Evolutionary conservation across 192 early-diverging fungal genomes (phyloP), one percentile per base, ranked within the genome.

Genomic region (Rhizophagus prolifer): DNA sequence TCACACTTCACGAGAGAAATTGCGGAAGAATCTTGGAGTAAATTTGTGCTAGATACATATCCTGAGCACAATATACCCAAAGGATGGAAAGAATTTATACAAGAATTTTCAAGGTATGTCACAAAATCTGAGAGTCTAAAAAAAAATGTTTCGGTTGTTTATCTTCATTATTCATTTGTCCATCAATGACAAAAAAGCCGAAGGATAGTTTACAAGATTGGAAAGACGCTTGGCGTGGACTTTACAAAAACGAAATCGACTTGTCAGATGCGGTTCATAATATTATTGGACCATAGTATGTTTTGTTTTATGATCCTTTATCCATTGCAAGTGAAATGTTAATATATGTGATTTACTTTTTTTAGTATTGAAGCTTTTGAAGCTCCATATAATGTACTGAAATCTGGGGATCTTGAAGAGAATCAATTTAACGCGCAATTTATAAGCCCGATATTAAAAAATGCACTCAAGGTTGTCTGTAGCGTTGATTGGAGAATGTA

Each of bases 311-410:
- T 58, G 13, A 25, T 58, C 4, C 28, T 46, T 46, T 23, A 31
- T 21, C 69, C 9, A 23, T 70, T 19, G 23, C 23, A 36, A 69
- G 28, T 30, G 14, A 44, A 44, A 69, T 28, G 21, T 70, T 34
- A 73, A 44, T 25, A 61, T 61, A 9, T 54, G 31, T 36, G 58
- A 38, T 34, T 60, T 74, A 14, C 5, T 10, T 67, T 61, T 74
- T 74, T 61, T 74, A 75, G 73, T 30, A 64, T 75, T 28, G n/a
- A 75, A 64, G 61, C 73, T 25, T 75, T 75, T n/a, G n/a, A 75
- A 64, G 73, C 73, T 2, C 61, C 73, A 64, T 64, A 63, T 23
- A 75, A 75, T 54, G 26, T 64, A 38, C 21, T 75, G 19, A 75
- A 61, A 36, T 75, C 73, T 64, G 61, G 61, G 0, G 73, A 75